phyloP scores from a whole-genome alignment of 805 yeast species.

The Myxozyma nipponensis region DNA sequence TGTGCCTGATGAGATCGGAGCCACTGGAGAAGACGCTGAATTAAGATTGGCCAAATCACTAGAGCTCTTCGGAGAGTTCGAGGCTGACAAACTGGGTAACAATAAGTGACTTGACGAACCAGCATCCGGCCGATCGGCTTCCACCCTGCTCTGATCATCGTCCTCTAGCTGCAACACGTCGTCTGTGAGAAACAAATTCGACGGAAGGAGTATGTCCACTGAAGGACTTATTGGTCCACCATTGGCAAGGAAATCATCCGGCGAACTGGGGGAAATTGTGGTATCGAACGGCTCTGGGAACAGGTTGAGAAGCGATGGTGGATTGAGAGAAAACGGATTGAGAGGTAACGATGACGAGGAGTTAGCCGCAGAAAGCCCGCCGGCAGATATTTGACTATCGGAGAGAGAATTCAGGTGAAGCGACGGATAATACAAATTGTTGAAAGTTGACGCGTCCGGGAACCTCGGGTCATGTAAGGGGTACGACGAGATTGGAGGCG shows the following conservation, averaged over 20 bases:
- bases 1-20: neutral
- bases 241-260: slow-evolving; percentile 22
- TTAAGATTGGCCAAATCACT: neutral
- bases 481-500: slow-evolving; percentile 26
- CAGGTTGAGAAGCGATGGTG: slow-evolving; percentile 2
- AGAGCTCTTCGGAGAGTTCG: neutral
- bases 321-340: slow-evolving; percentile 8
- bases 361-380: slow-evolving; percentile 2
- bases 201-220: slow-evolving; percentile 39
- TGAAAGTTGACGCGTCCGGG: slow-evolving; percentile 29
- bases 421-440: slow-evolving; percentile 14
- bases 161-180: slow-evolving; percentile 1
- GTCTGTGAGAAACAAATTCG: slow-evolving; percentile 34
- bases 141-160: neutral
- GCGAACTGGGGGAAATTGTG: neutral
- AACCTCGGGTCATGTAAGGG: slow-evolving; percentile 29
- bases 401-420: slow-evolving; percentile 1
- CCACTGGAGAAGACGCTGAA: neutral
- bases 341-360: slow-evolving; percentile 10
- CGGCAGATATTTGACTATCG: neutral
- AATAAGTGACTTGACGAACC: neutral
- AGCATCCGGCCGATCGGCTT: neutral
- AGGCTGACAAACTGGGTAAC: neutral
- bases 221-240: slow-evolving; percentile 38
- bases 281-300: slow-evolving; percentile 10